Base-by-base conservation (phyloP, 371 early-diverging fungal genomes). In the Coemansia sp. region DNA sequence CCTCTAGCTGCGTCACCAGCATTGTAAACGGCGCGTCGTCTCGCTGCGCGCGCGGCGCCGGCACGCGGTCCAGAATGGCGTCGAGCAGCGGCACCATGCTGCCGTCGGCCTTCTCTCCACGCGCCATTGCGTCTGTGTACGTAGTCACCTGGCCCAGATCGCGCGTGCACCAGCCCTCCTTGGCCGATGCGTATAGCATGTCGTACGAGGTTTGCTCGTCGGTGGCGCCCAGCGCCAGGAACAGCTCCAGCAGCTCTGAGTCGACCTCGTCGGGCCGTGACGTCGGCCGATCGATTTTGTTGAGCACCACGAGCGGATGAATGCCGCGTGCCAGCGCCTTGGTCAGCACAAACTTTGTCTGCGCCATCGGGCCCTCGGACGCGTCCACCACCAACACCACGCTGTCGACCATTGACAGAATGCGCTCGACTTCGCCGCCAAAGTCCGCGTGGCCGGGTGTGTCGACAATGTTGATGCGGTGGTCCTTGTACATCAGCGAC, bases 401-500 rank as follows among this genome's bases (percentile, higher is more conserved):
- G 30, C 90, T 88, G 69, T 92, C 92, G 12, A 91, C 88, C 88
- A 92, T 88, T 9, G 87, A 85, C 59, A 92, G 78, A 45, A 91
- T 88, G 36, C 92, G 86, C 72, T 91, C 92, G n/a, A 92, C 92
- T 61, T 92, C 90, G 33, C 90, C 91, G 26, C 89, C 89, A 56
- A 89, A 89, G 77, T 89, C 90, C 7, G 88, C 86, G 60, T 88
- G 85, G 11, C 92, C 91, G 10, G 93, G 93, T 1, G 91, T 91
- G 72, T 92, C 93, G 45, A 92, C 87, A 76, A 92, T 88, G 72
- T 91, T 92, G 78, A 92, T 88, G 65, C 90, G 85, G 72, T 86
- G 72, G 48, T 78, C 83, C 59, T 81, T 80, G 77, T 86, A 87
- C 49, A 76, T 77, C 48, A 88, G 80, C 45, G 83, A 86, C 26